phyloP scores from a whole-genome alignment of 73 alveolate genomes.

The Paramecium biaurelia region DNA sequence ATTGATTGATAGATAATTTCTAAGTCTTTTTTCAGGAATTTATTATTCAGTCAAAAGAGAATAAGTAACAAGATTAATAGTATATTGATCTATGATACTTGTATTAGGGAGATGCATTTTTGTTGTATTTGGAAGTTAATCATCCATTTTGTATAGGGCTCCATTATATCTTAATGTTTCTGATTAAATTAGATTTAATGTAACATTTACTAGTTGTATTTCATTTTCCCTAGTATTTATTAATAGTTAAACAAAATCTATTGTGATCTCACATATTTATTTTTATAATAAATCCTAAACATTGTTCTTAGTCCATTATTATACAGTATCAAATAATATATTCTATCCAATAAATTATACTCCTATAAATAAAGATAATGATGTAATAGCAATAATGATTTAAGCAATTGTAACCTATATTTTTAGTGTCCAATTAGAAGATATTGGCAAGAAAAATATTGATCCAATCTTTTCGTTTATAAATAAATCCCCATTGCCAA shows the following conservation, averaged over 20 bases:
- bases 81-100: neutral
- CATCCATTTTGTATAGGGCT: neutral
- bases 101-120: neutral
- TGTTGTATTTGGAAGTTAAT: neutral
- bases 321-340: neutral
- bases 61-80: neutral
- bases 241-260: neutral
- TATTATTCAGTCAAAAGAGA: neutral
- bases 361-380: neutral
- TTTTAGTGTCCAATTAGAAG: constrained; percentile 5
- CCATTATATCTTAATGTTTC: neutral
- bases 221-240: neutral
- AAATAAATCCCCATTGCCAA: neutral
- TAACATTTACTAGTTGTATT: neutral
- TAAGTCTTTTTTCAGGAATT: neutral
- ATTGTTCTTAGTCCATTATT: neutral
- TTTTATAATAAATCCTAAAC: neutral
- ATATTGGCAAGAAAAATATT: constrained; percentile 4
- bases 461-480: neutral
- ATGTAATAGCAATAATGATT: neutral
- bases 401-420: neutral
- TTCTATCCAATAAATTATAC: neutral
- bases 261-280: neutral
- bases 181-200: neutral
- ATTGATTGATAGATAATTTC: neutral